Evolutionary conservation across 2,329 filamentous ascomycete genomes (phyloP).

Genomic region (Verticillium isaacii): DNA sequence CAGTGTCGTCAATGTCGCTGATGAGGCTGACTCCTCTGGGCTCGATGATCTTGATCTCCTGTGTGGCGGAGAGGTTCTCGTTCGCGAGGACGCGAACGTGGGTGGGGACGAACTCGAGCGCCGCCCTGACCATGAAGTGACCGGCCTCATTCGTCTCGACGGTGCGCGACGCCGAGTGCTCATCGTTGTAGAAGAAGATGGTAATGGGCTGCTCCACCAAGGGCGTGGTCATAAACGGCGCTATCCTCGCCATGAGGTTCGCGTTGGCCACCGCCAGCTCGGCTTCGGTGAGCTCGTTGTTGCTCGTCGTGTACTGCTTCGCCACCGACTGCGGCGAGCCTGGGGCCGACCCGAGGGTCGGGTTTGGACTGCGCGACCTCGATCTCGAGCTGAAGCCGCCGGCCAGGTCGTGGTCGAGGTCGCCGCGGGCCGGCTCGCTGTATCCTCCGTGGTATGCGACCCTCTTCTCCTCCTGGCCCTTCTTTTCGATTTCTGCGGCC

Average conservation of each 20-base stretch:
- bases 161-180: slow-evolving; percentile 75
- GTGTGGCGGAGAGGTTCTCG: slow-evolving; percentile 76
- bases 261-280: slow-evolving; percentile 78
- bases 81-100: slow-evolving; percentile 83
- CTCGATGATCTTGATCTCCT: slow-evolving; percentile 73
- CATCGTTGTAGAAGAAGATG: slow-evolving; percentile 90
- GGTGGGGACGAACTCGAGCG: slow-evolving; percentile 85
- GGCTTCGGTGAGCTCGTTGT: slow-evolving; percentile 62
- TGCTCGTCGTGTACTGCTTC: slow-evolving; percentile 28
- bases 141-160: slow-evolving; percentile 83
- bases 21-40: slow-evolving; percentile 83
- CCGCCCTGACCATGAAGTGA: slow-evolving; percentile 77
- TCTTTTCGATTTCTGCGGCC: slow-evolving; percentile 70
- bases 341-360: slow-evolving; percentile 33
- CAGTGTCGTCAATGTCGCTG: slow-evolving; percentile 95
- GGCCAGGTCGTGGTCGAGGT: slow-evolving; percentile 28
- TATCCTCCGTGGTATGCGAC: slow-evolving; percentile 68
- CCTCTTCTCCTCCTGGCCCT: slow-evolving; percentile 66
- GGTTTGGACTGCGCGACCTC: slow-evolving; percentile 24
- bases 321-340: slow-evolving; percentile 30
- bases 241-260: slow-evolving; percentile 81
- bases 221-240: slow-evolving; percentile 85
- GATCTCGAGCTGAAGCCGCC: slow-evolving; percentile 7
- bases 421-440: slow-evolving; percentile 53
- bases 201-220: slow-evolving; percentile 75